Percentiles rank a stretch among this genome's conserved stretches.
These are phyloP conservation scores for Physocladia obscura DNA, from an alignment of 192 early-diverging fungal species.

Conservation along the genomic window DNA sequence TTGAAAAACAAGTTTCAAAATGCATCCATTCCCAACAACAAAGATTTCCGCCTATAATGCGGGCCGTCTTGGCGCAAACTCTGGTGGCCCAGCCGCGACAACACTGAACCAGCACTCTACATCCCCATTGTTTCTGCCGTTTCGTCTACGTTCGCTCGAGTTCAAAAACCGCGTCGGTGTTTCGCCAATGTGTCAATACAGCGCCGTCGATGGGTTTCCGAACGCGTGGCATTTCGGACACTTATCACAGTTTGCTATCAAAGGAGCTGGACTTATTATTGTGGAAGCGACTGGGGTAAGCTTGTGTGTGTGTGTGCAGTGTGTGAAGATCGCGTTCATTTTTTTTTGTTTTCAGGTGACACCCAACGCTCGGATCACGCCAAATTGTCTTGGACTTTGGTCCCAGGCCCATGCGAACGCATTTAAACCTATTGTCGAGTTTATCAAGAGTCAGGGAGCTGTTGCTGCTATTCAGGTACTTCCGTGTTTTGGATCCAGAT, in stretches of 20 bases:
- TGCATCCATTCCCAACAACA: neutral
- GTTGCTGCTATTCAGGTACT: constrained; percentile 63
- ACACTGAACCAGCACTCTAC: constrained; percentile 3
- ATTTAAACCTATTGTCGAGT: constrained; percentile 59
- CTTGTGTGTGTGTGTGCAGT: neutral
- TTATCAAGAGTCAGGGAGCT: constrained; percentile 60
- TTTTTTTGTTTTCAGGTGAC: constrained; percentile 51
- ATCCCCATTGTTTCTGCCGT: constrained; percentile 43
- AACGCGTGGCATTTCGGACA: constrained; percentile 38
- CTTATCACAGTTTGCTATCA: constrained; percentile 66
- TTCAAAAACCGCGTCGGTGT: constrained; percentile 77
- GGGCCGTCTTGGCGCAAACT: constrained; percentile 12
- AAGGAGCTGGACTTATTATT: constrained; percentile 77
- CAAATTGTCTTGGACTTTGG: constrained; percentile 79
- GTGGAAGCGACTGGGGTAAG: constrained; percentile 54
- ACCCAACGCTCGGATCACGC: constrained; percentile 76
- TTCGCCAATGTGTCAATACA: constrained; percentile 50
- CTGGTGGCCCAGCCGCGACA: constrained; percentile 4
- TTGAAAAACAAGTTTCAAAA: too few relatives aligned
- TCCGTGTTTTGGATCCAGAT: neutral
- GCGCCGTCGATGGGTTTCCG: constrained; percentile 23
- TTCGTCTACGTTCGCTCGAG: constrained; percentile 63
- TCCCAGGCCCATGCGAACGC: constrained; percentile 70
- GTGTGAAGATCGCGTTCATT: neutral
- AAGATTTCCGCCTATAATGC: neutral